Evolutionary conservation across 2,329 filamentous ascomycete species (phyloP), one percentile per base, ranked within the genome.

Genomic region (Alternaria sp.): DNA sequence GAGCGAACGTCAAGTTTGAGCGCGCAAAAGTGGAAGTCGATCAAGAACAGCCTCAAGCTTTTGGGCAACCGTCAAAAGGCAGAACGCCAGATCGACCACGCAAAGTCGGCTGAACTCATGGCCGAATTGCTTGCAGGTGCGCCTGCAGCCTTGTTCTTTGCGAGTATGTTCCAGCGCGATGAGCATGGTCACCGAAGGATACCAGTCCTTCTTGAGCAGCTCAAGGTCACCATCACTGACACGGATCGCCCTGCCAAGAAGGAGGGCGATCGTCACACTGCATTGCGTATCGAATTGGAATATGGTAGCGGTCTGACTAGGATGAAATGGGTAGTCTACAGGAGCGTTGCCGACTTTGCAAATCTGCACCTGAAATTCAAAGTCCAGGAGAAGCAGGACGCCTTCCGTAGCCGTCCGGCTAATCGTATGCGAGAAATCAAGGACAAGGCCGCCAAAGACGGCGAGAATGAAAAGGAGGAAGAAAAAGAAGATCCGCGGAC

Each of bases 111-210:
- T 2, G 95, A 99, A 78, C 84, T 99, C 48, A 94, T 99, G 87
- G 95, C 95, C 2, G 95, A 99, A 79, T 83, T 99, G 38, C 87
- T 95, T 50, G 96, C 95, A 44, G 95, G 93, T 55, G 93, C 94
- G 1, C 95, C 95, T 4, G 95, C 95, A 25, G 95, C 94, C 20
- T 83, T 99, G 60, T 97, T 99, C 79, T 83, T 99, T 54, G 95
- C 95, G 8, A 97, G 94, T 74, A 97, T 98, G 92, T 95, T 98
- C 71, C 95, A 98, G 80, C 87, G 95, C 59, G 95, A 99, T 71
- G 95, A 99, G 79, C 92, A 97, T 71, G 93, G 94, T 50, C 95
- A 97, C 79, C 95, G 92, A 80, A 89, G 94, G 60, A 97, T 99
- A 59, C 95, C 95, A 0, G 93, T 99, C 54, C 86, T 99, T 4